Percentiles rank a stretch among this genome's conserved stretches.
Evolutionary conservation across 305 asterid genomes (phyloP).

Genomic region (Caryopteris hybrid): DNA sequence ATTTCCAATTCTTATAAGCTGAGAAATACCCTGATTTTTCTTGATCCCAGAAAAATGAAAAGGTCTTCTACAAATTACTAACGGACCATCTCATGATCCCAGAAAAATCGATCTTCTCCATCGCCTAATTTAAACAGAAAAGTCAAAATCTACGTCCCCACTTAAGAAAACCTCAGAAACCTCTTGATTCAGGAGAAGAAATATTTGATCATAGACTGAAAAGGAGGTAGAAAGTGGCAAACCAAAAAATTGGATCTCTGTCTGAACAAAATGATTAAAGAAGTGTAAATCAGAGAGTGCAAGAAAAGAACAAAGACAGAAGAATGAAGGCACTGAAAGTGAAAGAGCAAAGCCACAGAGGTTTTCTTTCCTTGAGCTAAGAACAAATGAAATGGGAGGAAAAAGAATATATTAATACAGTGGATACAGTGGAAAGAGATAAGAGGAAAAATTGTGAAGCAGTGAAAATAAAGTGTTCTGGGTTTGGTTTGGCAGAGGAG

Average conservation of each 20-base stretch:
- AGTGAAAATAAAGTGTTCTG: conserved; percentile 9
- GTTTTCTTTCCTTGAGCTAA: not conserved
- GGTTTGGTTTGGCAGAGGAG: conserved; percentile 11
- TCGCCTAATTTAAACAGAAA: not conserved
- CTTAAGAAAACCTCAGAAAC: not conserved
- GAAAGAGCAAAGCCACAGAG: not conserved
- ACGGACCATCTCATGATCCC: conserved; percentile 6
- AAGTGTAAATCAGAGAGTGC: not conserved
- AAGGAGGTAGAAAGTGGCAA: not conserved
- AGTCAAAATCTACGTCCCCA: not conserved
- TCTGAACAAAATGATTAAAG: no score
- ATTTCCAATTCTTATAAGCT: conserved; percentile 3
- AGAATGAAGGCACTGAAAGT: not conserved
- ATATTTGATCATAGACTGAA: not conserved
- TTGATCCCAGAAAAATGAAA: not conserved
- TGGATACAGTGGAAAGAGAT: not conserved
- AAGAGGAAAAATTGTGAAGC: conserved; percentile 21
- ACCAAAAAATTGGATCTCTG: no score
- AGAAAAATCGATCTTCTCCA: conserved; percentile 8
- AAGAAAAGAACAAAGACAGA: not conserved
- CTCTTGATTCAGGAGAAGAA: conserved; percentile 15
- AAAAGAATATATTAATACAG: not conserved
- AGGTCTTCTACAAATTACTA: not conserved
- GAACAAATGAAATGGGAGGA: not conserved
- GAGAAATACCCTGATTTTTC: conserved; percentile 1